Base-by-base conservation (phyloP, 2,329 filamentous ascomycete genomes). In the Plenodomus biglobosus region DNA sequence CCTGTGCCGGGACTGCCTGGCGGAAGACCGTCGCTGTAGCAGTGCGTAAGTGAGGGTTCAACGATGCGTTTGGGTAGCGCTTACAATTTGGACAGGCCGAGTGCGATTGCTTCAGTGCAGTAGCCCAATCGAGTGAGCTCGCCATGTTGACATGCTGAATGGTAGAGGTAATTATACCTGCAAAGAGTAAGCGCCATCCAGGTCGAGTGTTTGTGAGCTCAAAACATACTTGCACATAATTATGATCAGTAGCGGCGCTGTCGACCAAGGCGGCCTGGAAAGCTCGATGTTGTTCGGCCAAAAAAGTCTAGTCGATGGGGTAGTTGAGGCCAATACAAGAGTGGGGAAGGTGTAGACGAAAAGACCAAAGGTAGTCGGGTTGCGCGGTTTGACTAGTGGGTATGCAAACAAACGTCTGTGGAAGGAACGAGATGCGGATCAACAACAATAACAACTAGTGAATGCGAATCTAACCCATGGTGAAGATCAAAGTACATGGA, bases 201-300 rank as follows among this genome's bases (percentile, higher is more conserved):
- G 13, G 27, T 32, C 6, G 27, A 32, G 15, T 7, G 27, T 32
- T 32, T 7, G 27, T 11, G 13, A 10, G 13, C 27, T 15, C 8
- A 15, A 32, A 15, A 32, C 27, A 32, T 32, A 73, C 6, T 56
- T 40, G 53, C 70, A 73, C 70, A 73, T 73, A 41, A 40, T 54
- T 44, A 39, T 40, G 38, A 50, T 44, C 36, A 40, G 48, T 48
- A 21, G 44, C n/a, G n/a, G n/a, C n/a, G n/a, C 46, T 48, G 47
- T 53, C 50, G 43, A 35, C 37, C 34, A 37, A 21, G 35, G 44
- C 40, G 41, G 50, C 34, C 40, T 24, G 41, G 56, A 46, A 55
- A 44, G 40, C 35, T 40, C 47, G 39, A 53, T 36, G 42, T 22
- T 24, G 21, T 2, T 19, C 38, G 32, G 40, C 43, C 43, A 48